These are phyloP conservation scores for Ophiocordyceps sinensis DNA, from an alignment of 2,329 filamentous ascomycete genomes.

Conservation along the genomic window DNA sequence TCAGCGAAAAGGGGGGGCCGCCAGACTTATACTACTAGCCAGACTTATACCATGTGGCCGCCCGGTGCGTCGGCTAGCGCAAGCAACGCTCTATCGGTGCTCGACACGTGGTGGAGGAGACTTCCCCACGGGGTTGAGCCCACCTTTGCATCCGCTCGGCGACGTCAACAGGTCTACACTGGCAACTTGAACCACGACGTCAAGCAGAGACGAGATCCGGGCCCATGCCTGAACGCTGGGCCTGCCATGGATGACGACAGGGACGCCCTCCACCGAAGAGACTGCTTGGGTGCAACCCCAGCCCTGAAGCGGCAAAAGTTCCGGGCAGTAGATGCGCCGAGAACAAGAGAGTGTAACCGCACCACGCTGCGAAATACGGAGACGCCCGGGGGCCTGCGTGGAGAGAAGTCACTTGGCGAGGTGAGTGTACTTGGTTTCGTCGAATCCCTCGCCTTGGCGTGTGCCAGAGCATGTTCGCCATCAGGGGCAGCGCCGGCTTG, in stretches of 20 bases:
- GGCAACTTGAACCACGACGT: not conserved
- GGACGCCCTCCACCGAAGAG: slow-evolving; percentile 1
- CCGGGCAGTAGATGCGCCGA: slow-evolving; percentile 4
- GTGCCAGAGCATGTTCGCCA: not conserved
- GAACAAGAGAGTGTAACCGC: slow-evolving; percentile 1
- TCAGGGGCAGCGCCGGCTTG: not conserved
- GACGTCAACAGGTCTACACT: not conserved
- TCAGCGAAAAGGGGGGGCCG: too few relatives aligned
- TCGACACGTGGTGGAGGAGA: slow-evolving; percentile 3
- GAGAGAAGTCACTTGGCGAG: not conserved
- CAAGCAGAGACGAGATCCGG: not conserved
- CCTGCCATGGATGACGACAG: not conserved
- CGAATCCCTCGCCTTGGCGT: too few relatives aligned
- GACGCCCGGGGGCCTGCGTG: not conserved
- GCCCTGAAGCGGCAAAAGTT: slow-evolving; percentile 9
- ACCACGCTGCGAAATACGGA: not conserved
- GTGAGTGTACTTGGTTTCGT: too few relatives aligned
- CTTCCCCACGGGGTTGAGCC: slow-evolving; percentile 6
- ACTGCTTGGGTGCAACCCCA: slow-evolving; percentile 6
- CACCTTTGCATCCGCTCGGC: slow-evolving; percentile 1
- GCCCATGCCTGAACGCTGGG: not conserved
- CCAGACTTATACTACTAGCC: too few relatives aligned
- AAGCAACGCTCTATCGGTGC: not conserved
- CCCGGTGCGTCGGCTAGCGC: not conserved
- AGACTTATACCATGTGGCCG: too few relatives aligned